Base-by-base conservation (phyloP, 2,329 filamentous ascomycete species). In the Phyllosticta capitalensis region DNA sequence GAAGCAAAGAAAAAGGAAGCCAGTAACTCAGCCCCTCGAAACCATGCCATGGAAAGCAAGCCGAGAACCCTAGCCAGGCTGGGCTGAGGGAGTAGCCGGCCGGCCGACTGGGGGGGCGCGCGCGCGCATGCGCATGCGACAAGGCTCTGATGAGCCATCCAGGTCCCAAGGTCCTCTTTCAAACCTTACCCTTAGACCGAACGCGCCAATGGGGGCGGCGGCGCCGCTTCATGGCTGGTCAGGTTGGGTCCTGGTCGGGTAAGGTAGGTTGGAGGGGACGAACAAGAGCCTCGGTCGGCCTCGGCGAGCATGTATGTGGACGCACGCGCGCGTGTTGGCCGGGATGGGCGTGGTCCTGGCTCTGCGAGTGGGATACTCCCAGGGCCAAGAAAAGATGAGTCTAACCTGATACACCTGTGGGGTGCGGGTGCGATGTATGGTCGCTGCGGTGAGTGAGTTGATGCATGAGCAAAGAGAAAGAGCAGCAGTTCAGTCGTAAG, bases 141-240 rank as follows among this genome's bases (percentile, higher is more conserved):
- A 38, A 53, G 26, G 20, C 50, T 53, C 58, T 55, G 53, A 38
- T 55, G 53, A 38, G 26, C 45, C 30, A 51, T 14, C 53, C 20
- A 30, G 26, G 53, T 28, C 50, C 24, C 24, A 26, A 22, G 50
- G 14, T 26, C 50, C 9, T 12, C 10, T 26, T 26, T 22, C 50
- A 26, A 24, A 26, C 50, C 50, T 26, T 54, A 59, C 58, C 58
- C 14, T 59, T 52, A 52, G 58, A 55, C 58, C 58, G 58, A 59
- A 52, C 58, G 20, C 20, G 51, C 58, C 58, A 59, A 55, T 59
- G 54, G n/a, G 33, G 12, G 24, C 30, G 55, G 49, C 48, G 20
- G 24, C 51, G 26, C 28, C n/a, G 50, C 50, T n/a, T 52, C 26
- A 22, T 28, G 30, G 30, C 20, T 24, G 50, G 22, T n/a, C 45